Conservation (phyloP, 306 rosid genomes). For the Bauhinia variegata region DNA sequence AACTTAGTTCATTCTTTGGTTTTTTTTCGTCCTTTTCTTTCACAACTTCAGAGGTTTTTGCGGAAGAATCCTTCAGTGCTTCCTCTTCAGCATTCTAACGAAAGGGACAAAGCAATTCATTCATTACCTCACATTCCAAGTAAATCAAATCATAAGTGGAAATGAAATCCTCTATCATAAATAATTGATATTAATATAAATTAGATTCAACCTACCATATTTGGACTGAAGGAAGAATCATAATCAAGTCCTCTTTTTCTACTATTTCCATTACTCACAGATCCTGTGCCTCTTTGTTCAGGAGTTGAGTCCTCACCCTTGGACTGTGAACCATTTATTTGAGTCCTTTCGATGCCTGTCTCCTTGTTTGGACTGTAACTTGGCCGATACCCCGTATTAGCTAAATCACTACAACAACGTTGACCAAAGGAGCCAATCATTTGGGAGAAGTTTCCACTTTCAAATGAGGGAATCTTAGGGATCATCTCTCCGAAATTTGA, state of each 20-base stretch:
- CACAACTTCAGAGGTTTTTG: slow-evolving; percentile 56
- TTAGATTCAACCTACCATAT: slow-evolving; percentile 58
- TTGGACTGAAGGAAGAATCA: slow-evolving; percentile 57
- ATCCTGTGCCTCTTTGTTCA: slow-evolving; percentile 63
- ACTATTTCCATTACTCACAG: slow-evolving; percentile 62
- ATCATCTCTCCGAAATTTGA: slow-evolving; percentile 67
- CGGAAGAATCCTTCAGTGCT: slow-evolving; percentile 56
- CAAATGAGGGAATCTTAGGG: slow-evolving; percentile 69
- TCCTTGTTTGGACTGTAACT: slow-evolving; percentile 59
- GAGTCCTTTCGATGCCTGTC: slow-evolving; percentile 45
- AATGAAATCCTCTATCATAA: slow-evolving; percentile 22
- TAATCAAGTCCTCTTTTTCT: slow-evolving; percentile 73
- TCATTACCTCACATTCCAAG: slow-evolving; percentile 31
- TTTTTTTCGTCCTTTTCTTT: slow-evolving; percentile 73
- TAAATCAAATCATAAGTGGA: slow-evolving; percentile 27
- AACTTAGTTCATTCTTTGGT: slow-evolving; percentile 57
- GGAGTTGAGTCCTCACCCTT: slow-evolving; percentile 52
- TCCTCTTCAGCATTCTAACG: slow-evolving; percentile 73
- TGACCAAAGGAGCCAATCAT: slow-evolving; percentile 66
- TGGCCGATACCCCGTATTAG: slow-evolving; percentile 52
- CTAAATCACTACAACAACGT: slow-evolving; percentile 57
- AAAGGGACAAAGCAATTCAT: slow-evolving; percentile 37
- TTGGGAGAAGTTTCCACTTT: slow-evolving; percentile 77
- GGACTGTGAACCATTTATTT: slow-evolving; percentile 53
- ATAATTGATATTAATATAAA: slow-evolving; percentile 10